Percentiles rank a stretch among this genome's conserved stretches.
These are phyloP conservation scores for Carex myosuroides DNA, from an alignment of 176 grass and related monocot species.

Conservation along the genomic window DNA sequence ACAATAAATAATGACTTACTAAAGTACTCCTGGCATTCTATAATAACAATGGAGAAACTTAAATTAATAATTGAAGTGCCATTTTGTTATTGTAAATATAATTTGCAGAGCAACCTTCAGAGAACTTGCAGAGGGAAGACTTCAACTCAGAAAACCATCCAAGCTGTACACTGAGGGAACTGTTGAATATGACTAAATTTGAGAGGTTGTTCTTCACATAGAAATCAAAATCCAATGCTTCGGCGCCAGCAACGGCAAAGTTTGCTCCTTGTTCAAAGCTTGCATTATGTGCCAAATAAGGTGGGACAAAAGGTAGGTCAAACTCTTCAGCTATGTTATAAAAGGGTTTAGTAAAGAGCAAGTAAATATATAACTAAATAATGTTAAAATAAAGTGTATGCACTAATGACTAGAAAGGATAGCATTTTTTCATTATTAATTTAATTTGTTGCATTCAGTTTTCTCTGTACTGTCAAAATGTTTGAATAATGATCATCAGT, in stretches of 20 bases:
- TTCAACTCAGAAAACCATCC: constrained; percentile 53
- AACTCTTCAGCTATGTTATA: constrained; percentile 48
- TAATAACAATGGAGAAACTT: background rate
- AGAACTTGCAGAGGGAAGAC: background rate
- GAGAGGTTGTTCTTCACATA: constrained; percentile 7
- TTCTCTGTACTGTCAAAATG: background rate
- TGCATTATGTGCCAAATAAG: constrained; percentile 41
- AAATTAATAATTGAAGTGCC: background rate
- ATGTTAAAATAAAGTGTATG: background rate
- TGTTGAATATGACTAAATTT: constrained; percentile 21
- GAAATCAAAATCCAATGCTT: constrained; percentile 33
- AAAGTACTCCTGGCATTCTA: constrained; percentile 32
- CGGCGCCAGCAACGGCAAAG: constrained; percentile 58
- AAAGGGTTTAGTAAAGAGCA: background rate
- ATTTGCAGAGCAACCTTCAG: background rate
- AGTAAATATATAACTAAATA: background rate
- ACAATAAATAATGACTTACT: constrained; percentile 38
- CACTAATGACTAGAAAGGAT: background rate
- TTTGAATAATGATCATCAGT: background rate
- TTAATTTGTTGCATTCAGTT: background rate
- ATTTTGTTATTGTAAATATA: background rate
- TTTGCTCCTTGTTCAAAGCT: constrained; percentile 54
- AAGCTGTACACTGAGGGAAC: constrained; percentile 49
- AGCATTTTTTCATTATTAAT: background rate
- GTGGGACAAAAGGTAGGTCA: constrained; percentile 48